Evolutionary conservation across 768 basidiomycete species (phyloP), one percentile per base, ranked within the genome.

Genomic region (Pleurotus salmoneostramineus): DNA sequence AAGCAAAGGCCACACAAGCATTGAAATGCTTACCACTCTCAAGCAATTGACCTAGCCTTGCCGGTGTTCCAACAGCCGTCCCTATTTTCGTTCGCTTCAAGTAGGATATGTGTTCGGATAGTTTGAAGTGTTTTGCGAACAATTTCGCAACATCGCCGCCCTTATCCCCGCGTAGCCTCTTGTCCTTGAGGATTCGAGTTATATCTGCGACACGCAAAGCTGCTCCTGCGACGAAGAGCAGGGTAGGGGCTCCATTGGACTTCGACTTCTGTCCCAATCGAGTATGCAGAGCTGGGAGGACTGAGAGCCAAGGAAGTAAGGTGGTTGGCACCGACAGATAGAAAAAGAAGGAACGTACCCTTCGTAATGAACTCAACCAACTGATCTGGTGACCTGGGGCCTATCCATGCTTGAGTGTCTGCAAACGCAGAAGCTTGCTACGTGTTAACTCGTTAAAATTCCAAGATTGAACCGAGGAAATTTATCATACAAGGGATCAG

Each of bases 111-210:
- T 98, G 95, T 58, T 95, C 91, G 50, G 87, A 76, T 42, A 95
- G 76, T 73, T 95, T 97, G 74, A 96, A 86, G 68, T 98, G 95
- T 71, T 89, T 95, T 33, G 95, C 93, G 65, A 98, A 98, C 31
- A 99, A 82, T 71, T 98, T 98, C 17, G 91, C 95, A 34, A 97
- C 88, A 62, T 96, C 93, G 8, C 91, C 93, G 56, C 91, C 87
- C 67, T 93, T 95, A 21, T 91, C 87, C 36, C 89, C 88, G 56
- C 84, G 77, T 52, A 92, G 76, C 61, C 73, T 82, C 71, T 81
- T 84, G 71, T 86, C 81, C 69, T 82, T 87, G 56, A 94, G 77
- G 54, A 83, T 75, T 58, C 93, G 77, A 37, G 91, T 89, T 15
- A 94, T 83, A 70, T 98, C 93, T 51, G 86, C 88, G n/a, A 94